phyloP scores from a whole-genome alignment of 2,329 filamentous ascomycete genomes.

The Claviceps humidiphila region DNA sequence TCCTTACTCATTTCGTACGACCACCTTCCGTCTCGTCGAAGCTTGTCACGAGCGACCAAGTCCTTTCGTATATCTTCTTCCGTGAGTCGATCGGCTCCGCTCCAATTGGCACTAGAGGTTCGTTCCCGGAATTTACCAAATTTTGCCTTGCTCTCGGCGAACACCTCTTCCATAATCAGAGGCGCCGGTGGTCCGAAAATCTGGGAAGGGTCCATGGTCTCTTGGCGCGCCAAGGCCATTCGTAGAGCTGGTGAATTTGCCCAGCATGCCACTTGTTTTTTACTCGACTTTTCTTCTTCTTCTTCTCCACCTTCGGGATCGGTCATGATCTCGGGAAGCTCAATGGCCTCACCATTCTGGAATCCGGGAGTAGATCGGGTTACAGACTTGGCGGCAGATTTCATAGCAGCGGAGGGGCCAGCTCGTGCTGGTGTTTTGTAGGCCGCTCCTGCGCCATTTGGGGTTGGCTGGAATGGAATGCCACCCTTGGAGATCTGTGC shows the following conservation, averaged over 20 bases:
- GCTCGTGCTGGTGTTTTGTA: conserved; percentile 60
- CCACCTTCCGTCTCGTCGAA: conserved; percentile 79
- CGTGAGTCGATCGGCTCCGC: conserved; percentile 65
- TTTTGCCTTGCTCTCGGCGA: conserved; percentile 74
- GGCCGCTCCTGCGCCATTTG: conserved; percentile 38
- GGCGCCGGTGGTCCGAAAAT: conserved; percentile 85
- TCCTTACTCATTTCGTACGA: conserved; percentile 48
- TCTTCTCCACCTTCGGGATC: conserved; percentile 83
- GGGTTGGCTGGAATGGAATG: conserved; percentile 72
- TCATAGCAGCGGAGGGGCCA: conserved; percentile 26
- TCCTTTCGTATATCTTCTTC: conserved; percentile 78
- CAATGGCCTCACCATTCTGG: conserved; percentile 78
- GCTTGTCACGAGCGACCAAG: conserved; percentile 61
- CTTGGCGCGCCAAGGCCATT: conserved; percentile 63
- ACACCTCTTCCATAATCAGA: conserved; percentile 92
- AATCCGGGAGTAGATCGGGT: conserved; percentile 68
- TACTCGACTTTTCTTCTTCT: conserved; percentile 49
- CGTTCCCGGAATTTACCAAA: conserved; percentile 80
- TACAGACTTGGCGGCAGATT: conserved; percentile 47
- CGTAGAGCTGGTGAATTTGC: conserved; percentile 76
- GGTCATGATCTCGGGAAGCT: conserved; percentile 87
- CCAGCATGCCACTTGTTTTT: conserved; percentile 57
- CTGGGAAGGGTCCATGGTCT: conserved; percentile 67
- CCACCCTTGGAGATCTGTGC: conserved; percentile 77
- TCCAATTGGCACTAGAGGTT: conserved; percentile 94